Conservation (phyloP, 2,329 filamentous ascomycete genomes). For the Fusarium gaditjirri region DNA sequence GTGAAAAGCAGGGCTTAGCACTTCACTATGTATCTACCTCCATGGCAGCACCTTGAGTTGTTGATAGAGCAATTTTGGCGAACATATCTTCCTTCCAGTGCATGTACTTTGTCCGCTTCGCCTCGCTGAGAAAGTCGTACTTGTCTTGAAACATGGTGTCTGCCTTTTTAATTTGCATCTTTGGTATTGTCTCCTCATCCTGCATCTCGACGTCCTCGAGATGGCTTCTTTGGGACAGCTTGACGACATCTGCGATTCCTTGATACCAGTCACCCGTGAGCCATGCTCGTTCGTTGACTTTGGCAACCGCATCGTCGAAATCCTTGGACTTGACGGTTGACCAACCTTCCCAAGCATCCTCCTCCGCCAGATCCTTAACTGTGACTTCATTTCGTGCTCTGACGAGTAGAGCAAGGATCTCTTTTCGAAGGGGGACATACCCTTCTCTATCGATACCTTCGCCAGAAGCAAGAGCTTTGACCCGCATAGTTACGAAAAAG, state of each 20-base stretch:
- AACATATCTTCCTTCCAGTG: slow-evolving; percentile 73
- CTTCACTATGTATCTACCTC: slow-evolving; percentile 49
- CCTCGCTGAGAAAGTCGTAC: slow-evolving; percentile 76
- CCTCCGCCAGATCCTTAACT: slow-evolving; percentile 54
- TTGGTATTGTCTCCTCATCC: slow-evolving; percentile 49
- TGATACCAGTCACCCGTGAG: slow-evolving; percentile 72
- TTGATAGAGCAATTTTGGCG: slow-evolving; percentile 62
- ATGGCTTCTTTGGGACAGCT: slow-evolving; percentile 46
- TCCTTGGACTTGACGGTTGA: slow-evolving; percentile 59
- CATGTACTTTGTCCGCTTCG: slow-evolving; percentile 68
- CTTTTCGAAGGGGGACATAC: slow-evolving; percentile 59
- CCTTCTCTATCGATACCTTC: slow-evolving; percentile 54
- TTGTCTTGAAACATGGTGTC: slow-evolving; percentile 81
- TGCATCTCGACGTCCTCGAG: slow-evolving; percentile 50
- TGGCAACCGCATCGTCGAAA: slow-evolving; percentile 70
- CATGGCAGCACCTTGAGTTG: slow-evolving; percentile 46
- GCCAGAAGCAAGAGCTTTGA: slow-evolving; percentile 55
- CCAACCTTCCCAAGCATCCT: slow-evolving; percentile 66
- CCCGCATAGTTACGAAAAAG: slow-evolving; percentile 66
- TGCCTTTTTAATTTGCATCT: slow-evolving; percentile 58
- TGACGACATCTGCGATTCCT: slow-evolving; percentile 66
- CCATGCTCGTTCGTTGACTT: slow-evolving; percentile 67
- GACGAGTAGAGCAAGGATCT: slow-evolving; percentile 56
- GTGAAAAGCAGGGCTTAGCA: slow-evolving; percentile 41
- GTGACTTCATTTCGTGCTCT: slow-evolving; percentile 55